These are phyloP conservation scores for Rhizopus sp. DNA, from an alignment of 371 early-diverging fungal genomes.

Conservation along the genomic window DNA sequence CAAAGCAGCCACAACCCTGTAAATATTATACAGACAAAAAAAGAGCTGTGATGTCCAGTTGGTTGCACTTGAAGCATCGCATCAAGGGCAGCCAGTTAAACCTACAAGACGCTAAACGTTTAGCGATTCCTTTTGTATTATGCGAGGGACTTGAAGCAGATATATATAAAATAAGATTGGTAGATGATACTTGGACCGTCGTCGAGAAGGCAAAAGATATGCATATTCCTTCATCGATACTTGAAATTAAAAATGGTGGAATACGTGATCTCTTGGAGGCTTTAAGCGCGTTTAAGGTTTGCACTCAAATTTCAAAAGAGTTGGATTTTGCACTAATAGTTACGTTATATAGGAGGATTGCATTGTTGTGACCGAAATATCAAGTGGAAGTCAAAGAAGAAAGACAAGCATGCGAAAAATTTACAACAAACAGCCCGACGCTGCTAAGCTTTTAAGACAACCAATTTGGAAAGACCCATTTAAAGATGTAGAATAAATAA, in stretches of 20 bases:
- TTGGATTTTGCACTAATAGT: conserved; percentile 11
- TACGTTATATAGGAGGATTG: conserved; percentile 14
- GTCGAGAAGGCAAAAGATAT: conserved; percentile 6
- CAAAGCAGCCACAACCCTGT: not conserved
- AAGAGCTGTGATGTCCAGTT: conserved; percentile 9
- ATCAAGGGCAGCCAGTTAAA: conserved; percentile 2
- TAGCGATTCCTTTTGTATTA: conserved; percentile 3
- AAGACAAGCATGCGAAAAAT: conserved; percentile 11
- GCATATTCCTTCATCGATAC: conserved; percentile 2
- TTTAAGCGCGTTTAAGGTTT: conserved; percentile 10
- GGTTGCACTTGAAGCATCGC: conserved; percentile 10
- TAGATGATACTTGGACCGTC: not conserved
- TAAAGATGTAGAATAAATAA: conserved; percentile 11
- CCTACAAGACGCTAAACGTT: conserved; percentile 5
- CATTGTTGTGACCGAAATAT: conserved; percentile 7
- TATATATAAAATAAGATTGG: conserved; percentile 4
- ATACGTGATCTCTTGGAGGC: conserved; percentile 7
- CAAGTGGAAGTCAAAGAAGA: conserved; percentile 10
- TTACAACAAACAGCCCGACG: conserved; percentile 6
- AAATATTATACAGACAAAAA: conserved; percentile 5
- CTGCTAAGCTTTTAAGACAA: conserved; percentile 6
- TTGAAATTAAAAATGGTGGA: conserved; percentile 8
- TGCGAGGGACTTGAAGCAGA: conserved; percentile 11
- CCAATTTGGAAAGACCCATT: conserved; percentile 9
- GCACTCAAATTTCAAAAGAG: conserved; percentile 7